phyloP scores from a whole-genome alignment of 768 basidiomycete species.

The Hirschioporus abietinus region DNA sequence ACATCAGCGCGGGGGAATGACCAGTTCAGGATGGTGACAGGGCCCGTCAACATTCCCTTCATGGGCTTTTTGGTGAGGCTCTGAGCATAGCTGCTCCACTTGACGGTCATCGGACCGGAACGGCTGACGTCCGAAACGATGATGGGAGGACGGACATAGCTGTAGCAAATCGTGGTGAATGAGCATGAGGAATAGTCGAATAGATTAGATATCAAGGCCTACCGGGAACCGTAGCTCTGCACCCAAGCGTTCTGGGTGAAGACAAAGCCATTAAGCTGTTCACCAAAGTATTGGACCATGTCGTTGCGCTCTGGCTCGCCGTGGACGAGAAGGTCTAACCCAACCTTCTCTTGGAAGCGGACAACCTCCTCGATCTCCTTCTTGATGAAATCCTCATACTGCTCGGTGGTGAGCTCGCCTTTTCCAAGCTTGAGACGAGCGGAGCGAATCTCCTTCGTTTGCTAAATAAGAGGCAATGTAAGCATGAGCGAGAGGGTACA shows the following conservation, averaged over 20 bases:
- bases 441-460: constrained; percentile 98
- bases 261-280: constrained; percentile 89
- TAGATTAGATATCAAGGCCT: constrained; percentile 20
- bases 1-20: constrained; percentile 99
- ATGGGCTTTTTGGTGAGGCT: constrained; percentile 89
- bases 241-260: constrained; percentile 99
- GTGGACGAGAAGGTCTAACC: constrained; percentile 95
- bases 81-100: constrained; percentile 96
- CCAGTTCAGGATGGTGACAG: constrained; percentile 99
- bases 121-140: constrained; percentile 98
- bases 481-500: constrained; percentile 8
- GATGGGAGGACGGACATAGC: constrained; percentile 97
- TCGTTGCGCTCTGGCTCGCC: constrained; percentile 99
- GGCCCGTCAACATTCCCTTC: constrained; percentile 99
- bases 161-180: constrained; percentile 21
- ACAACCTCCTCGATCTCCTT: constrained; percentile 94
- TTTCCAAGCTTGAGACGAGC: constrained; percentile 95
- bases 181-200: background rate
- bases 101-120: constrained; percentile 88
- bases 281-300: constrained; percentile 99
- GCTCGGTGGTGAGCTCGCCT: constrained; percentile 73
- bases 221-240: constrained; percentile 98
- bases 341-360: constrained; percentile 94
- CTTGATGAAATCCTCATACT: constrained; percentile 98
- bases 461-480: constrained; percentile 38